These are phyloP conservation scores for Apiospora koreana DNA, from an alignment of 2,329 filamentous ascomycete species.

Conservation along the genomic window DNA sequence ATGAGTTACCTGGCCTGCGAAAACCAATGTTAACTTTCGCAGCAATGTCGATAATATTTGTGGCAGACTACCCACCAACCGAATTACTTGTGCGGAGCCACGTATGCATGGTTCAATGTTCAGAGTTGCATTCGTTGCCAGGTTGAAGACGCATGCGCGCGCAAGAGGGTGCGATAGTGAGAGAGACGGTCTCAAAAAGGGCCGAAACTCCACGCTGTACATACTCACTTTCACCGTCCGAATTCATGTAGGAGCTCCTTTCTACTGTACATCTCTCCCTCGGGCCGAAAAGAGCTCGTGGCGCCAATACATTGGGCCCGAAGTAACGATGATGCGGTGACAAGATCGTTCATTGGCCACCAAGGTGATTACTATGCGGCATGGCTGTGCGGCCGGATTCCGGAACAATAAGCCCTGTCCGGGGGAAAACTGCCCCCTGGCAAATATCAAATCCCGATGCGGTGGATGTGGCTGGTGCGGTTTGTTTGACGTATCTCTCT, in stretches of 20 bases:
- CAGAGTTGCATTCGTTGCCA: not conserved
- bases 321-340: not conserved
- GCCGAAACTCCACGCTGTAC: not conserved
- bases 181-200: not conserved
- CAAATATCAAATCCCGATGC: not conserved
- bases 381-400: not conserved
- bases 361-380: not conserved
- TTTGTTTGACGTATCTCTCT: not conserved
- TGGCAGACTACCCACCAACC: not conserved
- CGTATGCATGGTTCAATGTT: not conserved
- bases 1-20: not conserved
- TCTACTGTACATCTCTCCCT: not conserved
- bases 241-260: too few species aligned
- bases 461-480: not conserved
- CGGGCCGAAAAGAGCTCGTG: not conserved
- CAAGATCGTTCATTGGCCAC: not conserved
- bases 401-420: not conserved
- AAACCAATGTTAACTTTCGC: not conserved
- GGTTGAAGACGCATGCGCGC: not conserved
- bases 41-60: not conserved
- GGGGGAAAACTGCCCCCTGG: not conserved
- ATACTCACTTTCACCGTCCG: not conserved
- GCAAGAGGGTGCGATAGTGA: not conserved
- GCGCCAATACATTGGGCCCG: not conserved
- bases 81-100: not conserved